Evolutionary conservation across 2,329 filamentous ascomycete genomes (phyloP), one percentile per base, ranked within the genome.

Genomic region (Ophiocordyceps robertsii): DNA sequence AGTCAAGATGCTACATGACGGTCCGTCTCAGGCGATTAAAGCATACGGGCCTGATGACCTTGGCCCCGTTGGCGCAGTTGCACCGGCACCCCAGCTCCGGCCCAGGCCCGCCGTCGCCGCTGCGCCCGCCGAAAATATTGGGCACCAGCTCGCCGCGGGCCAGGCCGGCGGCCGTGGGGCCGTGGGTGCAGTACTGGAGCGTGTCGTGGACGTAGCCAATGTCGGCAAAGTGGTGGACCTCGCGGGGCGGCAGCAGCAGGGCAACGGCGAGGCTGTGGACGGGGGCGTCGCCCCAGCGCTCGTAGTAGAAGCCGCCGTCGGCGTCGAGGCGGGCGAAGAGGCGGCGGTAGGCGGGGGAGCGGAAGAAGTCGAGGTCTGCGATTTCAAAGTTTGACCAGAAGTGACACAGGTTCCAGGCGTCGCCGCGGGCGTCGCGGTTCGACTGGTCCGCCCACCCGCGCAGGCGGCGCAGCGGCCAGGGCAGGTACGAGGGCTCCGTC

Each of bases 171-270:
- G 21, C 13, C n/a, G 39, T 40, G 31, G 39, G 19, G 17, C 31
- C 39, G 21, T 40, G 30, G 8, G 39, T 32, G 29, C 31, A 29
- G 21, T 35, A 40, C 39, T 40, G 39, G 7, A 40, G 31, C 31
- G 31, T 35, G 39, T 35, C 39, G 21, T 40, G 39, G 12, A 27
- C 21, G 21, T 40, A 40, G 19, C 39, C 31, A 21, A 33, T 13
- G 39, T 40, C 39, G 29, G 39, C 33, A 13, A 40, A 40, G 39
- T 40, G 38, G 17, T 40, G 39, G 5, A 40, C 39, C 31, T 40
- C 11, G 10, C 33, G 30, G 10, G 30, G 39, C 6, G 30, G 39
- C 39, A 40, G 39, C 30, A 40, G 31, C 39, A 40, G 30, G 17
- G 31, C 39, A 11, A 33, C 39, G 29, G 39, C 39, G 7, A 40